Base-by-base conservation (phyloP, 148 eudicot species). In the Rheum nobile region DNA sequence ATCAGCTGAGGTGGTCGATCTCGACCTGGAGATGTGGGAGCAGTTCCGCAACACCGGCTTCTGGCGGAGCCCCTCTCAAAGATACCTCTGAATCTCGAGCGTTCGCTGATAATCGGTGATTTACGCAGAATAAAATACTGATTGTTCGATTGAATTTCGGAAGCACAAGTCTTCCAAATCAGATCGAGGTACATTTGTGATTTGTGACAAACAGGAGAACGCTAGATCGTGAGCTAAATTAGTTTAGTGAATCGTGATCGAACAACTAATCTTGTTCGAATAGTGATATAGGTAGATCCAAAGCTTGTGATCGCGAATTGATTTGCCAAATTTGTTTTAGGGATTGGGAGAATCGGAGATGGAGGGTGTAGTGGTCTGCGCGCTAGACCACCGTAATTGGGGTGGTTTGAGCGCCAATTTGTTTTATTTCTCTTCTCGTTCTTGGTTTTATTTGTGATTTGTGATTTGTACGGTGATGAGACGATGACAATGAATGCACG, bases 11-110 rank as follows among this genome's bases (percentile, higher is more conserved):
- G 83, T 71, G 34, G 78, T 81, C 12, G 86, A 84, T 21, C 76
- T 89, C 68, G 96, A 88, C 29, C 61, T 55, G 42, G 80, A 80
- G 48, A 86, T 88, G 97, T 85, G 89, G 95, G 89, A 77, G 74
- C 87, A 82, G 71, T 85, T 91, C 32, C 69, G 72, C 38, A 83
- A 82, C 70, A 50, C 88, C 3, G 97, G 97, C 12, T 91, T 91
- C 71, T 89, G 97, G 97, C 83, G 95, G 75, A 86, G 88, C 52
- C 76, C 82, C 7, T 86, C 91, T 10, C 87, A 79, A 50, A 71
- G 80, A 21, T 9, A 71, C 32, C 31, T 28, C 13, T 71, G 43
- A 72, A 37, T 26, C 21, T 16, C 38, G 21, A 42, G 12, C 47
- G 54, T 8, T 69, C 17, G 19, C 19, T 46, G 21, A 17, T 46